phyloP scores from a whole-genome alignment of 176 grass and related monocot species.

The Juncus effusus region DNA sequence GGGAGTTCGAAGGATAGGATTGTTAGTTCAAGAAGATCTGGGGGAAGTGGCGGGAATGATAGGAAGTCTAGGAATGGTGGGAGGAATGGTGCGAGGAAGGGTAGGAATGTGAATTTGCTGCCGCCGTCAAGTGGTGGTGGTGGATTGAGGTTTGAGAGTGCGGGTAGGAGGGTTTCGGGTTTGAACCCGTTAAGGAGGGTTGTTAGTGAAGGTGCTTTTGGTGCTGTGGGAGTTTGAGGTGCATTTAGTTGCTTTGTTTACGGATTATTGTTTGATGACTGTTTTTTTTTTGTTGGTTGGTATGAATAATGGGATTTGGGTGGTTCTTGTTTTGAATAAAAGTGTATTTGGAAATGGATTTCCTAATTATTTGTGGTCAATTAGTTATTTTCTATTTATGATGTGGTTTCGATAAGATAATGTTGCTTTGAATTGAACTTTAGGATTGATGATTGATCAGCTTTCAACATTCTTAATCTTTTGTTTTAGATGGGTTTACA shows the following conservation, averaged over 20 bases:
- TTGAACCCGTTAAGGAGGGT: constrained; percentile 13
- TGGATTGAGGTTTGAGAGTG: neutral
- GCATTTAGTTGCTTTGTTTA: neutral
- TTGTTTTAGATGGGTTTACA: too few species aligned
- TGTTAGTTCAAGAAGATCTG: neutral
- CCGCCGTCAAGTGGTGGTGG: neutral
- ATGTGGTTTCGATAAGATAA: too few species aligned
- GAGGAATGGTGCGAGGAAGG: constrained; percentile 1
- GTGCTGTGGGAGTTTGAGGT: constrained; percentile 7
- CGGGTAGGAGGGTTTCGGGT: neutral
- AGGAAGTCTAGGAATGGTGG: neutral
- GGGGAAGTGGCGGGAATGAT: neutral
- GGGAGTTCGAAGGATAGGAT: constrained; percentile 51
- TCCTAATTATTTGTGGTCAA: neutral
- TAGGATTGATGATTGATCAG: too few species aligned
- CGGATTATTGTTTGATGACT: neutral
- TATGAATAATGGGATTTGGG: constrained; percentile 12
- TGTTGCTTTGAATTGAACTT: too few species aligned
- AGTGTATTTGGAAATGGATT: neutral
- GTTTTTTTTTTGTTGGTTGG: neutral
- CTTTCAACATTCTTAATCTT: too few species aligned
- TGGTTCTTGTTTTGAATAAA: constrained; percentile 21
- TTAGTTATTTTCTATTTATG: too few species aligned
- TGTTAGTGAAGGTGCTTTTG: constrained; percentile 12
- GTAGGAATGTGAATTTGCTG: constrained; percentile 16